Evolutionary conservation across 1,284 basidiomycete genomes (phyloP).

Genomic region (Trichosporon sp.): DNA sequence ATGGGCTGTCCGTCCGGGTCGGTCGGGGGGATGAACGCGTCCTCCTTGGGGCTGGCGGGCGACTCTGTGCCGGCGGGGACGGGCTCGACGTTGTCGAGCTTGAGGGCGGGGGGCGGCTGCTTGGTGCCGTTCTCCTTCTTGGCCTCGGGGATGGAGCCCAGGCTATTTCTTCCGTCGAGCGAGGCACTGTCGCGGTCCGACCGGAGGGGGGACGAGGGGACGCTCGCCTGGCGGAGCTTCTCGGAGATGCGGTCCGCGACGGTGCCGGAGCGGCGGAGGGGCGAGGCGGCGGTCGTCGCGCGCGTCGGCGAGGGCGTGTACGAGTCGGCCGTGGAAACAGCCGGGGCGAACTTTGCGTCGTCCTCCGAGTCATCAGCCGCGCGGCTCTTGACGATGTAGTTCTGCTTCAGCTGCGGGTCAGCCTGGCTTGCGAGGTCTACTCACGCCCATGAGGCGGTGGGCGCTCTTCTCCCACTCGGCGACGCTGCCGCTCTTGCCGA

Average conservation of each 20-base stretch:
- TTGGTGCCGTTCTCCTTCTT: background rate
- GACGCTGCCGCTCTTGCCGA: conserved; percentile 56
- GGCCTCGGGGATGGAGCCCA: background rate
- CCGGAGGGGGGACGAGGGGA: conserved; percentile 7
- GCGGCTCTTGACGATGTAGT: conserved; percentile 70
- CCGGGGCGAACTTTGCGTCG: conserved; percentile 78
- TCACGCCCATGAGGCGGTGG: conserved; percentile 33
- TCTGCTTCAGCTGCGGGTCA: conserved; percentile 55
- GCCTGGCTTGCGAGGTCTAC: conserved; percentile 47
- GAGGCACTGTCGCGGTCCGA: conserved; percentile 5
- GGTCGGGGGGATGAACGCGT: conserved; percentile 42
- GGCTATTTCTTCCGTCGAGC: conserved; percentile 31
- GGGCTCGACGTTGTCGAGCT: conserved; percentile 7
- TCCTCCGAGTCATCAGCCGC: conserved; percentile 83
- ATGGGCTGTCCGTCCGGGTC: conserved; percentile 37
- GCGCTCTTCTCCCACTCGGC: conserved; percentile 62
- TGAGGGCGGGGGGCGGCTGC: conserved; percentile 1
- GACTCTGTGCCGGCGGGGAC: conserved; percentile 21
- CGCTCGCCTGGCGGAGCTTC: conserved; percentile 43
- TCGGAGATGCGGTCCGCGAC: conserved; percentile 49
- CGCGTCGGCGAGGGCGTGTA: conserved; percentile 70
- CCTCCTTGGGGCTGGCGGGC: conserved; percentile 38
- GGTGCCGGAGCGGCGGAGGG: conserved; percentile 38
- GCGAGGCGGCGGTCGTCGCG: conserved; percentile 26
- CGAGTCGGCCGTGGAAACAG: conserved; percentile 55